Conservation (phyloP, 805 yeast species). For the Candida taoyuanica region DNA sequence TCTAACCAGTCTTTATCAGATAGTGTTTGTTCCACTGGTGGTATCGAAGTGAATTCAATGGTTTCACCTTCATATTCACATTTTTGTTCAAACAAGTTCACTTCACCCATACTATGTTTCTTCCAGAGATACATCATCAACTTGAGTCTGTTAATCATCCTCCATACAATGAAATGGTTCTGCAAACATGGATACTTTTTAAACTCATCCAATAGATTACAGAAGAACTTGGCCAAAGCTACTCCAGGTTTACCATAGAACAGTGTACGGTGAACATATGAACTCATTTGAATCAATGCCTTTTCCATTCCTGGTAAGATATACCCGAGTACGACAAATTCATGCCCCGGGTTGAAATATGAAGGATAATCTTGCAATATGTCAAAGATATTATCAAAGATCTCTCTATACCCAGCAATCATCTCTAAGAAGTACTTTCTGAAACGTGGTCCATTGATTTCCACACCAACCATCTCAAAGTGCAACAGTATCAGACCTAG, state of each 20-base stretch:
- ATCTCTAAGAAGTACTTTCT: slow-evolving; percentile 1
- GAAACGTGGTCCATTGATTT: slow-evolving; percentile 10
- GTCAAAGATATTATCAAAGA: slow-evolving; percentile 22
- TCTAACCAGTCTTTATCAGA: slow-evolving; percentile 6
- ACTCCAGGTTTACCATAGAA: slow-evolving; percentile 5
- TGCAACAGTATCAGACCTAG: slow-evolving; percentile 14
- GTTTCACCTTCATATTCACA: slow-evolving; percentile 13
- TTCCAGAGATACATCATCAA: slow-evolving; percentile 15
- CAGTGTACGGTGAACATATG: slow-evolving; percentile 12
- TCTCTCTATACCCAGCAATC: slow-evolving; percentile 7
- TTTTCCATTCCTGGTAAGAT: slow-evolving; percentile 16
- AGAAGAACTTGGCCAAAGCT: slow-evolving; percentile 13
- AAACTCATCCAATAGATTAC: slow-evolving; percentile 18
- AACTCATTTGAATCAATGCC: not conserved
- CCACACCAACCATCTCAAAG: slow-evolving; percentile 14
- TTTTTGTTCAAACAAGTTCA: slow-evolving; percentile 9
- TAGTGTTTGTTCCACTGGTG: slow-evolving; percentile 6
- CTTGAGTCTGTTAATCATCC: slow-evolving; percentile 11
- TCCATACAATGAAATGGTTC: slow-evolving; percentile 21
- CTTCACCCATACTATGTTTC: slow-evolving; percentile 12
- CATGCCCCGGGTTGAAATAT: slow-evolving; percentile 22
- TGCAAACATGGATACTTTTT: slow-evolving; percentile 16
- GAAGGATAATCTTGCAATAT: slow-evolving; percentile 16
- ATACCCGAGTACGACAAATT: slow-evolving; percentile 14
- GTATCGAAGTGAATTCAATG: slow-evolving; percentile 12